phyloP scores from a whole-genome alignment of 139 green algal species.

The Choricystis sp. region DNA sequence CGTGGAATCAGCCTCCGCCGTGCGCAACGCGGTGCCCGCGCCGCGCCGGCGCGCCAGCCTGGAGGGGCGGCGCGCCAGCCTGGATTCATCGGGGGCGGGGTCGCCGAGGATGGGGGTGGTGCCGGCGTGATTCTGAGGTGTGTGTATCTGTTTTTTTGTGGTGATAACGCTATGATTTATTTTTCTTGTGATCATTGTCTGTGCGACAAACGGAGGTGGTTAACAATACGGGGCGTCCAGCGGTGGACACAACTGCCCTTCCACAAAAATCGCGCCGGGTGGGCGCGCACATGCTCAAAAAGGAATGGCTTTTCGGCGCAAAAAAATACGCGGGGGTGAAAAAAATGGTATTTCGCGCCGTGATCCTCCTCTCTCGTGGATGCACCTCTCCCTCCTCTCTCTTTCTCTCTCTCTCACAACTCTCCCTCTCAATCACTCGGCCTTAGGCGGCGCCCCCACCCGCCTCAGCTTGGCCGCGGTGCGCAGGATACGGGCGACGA shows the following conservation, averaged over 20 bases:
- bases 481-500: slow-evolving; percentile 44
- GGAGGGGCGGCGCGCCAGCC: too few relatives aligned
- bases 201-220: neutral
- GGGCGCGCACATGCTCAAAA: too few relatives aligned
- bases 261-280: too few relatives aligned
- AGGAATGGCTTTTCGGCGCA: neutral
- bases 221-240: too few relatives aligned
- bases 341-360: too few relatives aligned
- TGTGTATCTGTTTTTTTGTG: too few relatives aligned
- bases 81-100: too few relatives aligned
- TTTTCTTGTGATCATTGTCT: neutral
- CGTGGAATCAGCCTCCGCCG: neutral
- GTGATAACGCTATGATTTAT: neutral
- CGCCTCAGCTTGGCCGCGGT: slow-evolving; percentile 17
- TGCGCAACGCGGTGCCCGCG: neutral
- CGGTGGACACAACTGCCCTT: too few relatives aligned
- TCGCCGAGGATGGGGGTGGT: neutral
- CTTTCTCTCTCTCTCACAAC: neutral
- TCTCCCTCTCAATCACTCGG: neutral
- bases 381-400: neutral
- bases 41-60: neutral
- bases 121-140: neutral
- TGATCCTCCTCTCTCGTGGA: too few relatives aligned
- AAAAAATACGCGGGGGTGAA: neutral
- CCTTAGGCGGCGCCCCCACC: too few relatives aligned